These are phyloP conservation scores for Claviceps quebecensis DNA, from an alignment of 2,329 filamentous ascomycete species.

Conservation along the genomic window DNA sequence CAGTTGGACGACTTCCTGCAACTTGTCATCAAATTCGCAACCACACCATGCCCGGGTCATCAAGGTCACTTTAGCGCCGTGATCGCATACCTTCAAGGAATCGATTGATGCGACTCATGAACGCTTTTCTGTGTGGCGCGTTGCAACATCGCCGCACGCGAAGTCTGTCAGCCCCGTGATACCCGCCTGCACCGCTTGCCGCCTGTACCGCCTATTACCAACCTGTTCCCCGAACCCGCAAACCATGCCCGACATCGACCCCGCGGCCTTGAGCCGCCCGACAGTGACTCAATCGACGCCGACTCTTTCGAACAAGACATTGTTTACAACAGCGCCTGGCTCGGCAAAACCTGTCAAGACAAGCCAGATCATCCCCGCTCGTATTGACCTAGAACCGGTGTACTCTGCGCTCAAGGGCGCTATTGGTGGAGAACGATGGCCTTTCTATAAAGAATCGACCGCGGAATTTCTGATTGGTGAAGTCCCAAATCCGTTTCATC, in stretches of 20 bases:
- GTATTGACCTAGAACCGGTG: conserved; percentile 53
- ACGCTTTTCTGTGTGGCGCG: conserved; percentile 27
- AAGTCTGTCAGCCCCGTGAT: conserved; percentile 17
- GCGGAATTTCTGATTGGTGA: conserved; percentile 50
- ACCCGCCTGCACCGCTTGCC: not conserved
- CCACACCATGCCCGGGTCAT: conserved; percentile 31
- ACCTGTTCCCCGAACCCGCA: conserved; percentile 14
- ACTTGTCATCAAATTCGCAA: conserved; percentile 25
- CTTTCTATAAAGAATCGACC: conserved; percentile 47
- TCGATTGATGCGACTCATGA: conserved; percentile 31
- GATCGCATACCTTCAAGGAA: conserved; percentile 27
- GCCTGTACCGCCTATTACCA: conserved; percentile 10
- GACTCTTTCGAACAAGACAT: conserved; percentile 41
- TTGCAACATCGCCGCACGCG: conserved; percentile 33
- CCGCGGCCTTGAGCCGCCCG: conserved; percentile 51
- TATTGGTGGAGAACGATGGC: conserved; percentile 49
- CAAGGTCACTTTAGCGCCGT: conserved; percentile 22
- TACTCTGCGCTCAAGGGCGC: conserved; percentile 47
- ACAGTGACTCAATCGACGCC: conserved; percentile 44
- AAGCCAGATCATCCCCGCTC: conserved; percentile 47
- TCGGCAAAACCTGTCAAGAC: conserved; percentile 41
- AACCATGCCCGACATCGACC: conserved; percentile 55
- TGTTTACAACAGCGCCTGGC: conserved; percentile 36
- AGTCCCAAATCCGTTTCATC: not conserved
- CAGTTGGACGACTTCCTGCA: conserved; percentile 9